Evolutionary conservation across 257 asterid genomes (phyloP).

Genomic region (Nicotiana obtusifolia): DNA sequence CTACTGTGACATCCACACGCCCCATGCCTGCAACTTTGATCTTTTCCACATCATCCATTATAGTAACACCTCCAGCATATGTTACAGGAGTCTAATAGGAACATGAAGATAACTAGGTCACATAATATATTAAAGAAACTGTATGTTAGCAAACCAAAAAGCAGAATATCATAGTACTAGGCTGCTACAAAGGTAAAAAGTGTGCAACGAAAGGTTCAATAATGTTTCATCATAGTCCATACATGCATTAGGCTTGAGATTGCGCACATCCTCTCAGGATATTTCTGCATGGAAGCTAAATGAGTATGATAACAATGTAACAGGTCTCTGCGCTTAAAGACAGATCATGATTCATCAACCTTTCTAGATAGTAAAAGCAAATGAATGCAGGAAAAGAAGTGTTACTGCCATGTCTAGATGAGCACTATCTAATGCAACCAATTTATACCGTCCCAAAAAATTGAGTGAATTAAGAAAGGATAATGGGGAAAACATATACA

Average conservation of each 20-base stretch:
- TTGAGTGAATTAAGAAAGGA: background rate
- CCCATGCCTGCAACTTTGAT: constrained; percentile 73
- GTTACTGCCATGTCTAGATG: background rate
- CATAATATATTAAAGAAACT: too few relatives aligned
- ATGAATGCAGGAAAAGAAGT: background rate
- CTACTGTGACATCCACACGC: constrained; percentile 86
- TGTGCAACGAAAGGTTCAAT: too few relatives aligned
- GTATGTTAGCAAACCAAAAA: too few relatives aligned
- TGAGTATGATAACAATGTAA: background rate
- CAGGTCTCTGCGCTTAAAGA: background rate
- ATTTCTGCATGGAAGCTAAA: too few relatives aligned
- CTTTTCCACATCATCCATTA: constrained; percentile 72
- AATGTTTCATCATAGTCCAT: too few relatives aligned
- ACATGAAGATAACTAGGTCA: constrained; percentile 3
- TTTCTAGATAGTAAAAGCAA: too few relatives aligned
- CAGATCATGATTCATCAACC: background rate
- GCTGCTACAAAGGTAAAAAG: too few relatives aligned
- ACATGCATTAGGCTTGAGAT: too few relatives aligned
- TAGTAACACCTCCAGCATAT: constrained; percentile 89
- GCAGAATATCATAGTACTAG: too few relatives aligned
- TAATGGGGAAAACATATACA: too few relatives aligned
- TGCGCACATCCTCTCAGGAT: too few relatives aligned
- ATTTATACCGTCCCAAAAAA: background rate
- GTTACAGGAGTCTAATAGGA: constrained; percentile 76
- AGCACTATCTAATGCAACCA: background rate